phyloP scores from a whole-genome alignment of 2,329 filamentous ascomycete species.

The Fusarium mexicanum region DNA sequence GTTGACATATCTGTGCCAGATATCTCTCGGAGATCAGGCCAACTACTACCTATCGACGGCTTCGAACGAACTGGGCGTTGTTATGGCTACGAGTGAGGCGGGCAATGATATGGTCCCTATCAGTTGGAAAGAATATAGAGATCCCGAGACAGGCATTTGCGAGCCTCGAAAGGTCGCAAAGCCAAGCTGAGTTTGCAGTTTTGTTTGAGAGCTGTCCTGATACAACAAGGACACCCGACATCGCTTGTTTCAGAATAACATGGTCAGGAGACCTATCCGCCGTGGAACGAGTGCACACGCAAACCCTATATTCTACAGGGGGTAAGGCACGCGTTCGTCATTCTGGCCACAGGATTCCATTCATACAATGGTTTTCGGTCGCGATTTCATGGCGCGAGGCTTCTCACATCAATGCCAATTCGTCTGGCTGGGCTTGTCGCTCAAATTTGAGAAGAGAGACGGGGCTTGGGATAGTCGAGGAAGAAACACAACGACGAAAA shows the following conservation, averaged over 20 bases:
- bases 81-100: conserved; percentile 88
- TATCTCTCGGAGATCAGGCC: conserved; percentile 90
- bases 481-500: conserved; percentile 5
- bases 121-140: conserved; percentile 94
- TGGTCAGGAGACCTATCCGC: neutral
- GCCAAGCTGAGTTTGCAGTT: conserved; percentile 70
- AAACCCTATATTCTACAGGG: neutral
- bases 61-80: conserved; percentile 89
- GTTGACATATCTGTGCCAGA: conserved; percentile 56
- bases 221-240: conserved; percentile 19
- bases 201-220: conserved; percentile 25
- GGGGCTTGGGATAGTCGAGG: conserved; percentile 3
- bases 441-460: conserved; percentile 6
- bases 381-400: conserved; percentile 17
- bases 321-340: neutral
- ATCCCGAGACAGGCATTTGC: conserved; percentile 78
- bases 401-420: conserved; percentile 8
- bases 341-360: conserved; percentile 13
- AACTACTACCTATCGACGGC: conserved; percentile 97
- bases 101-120: conserved; percentile 93
- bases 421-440: neutral
- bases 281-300: neutral
- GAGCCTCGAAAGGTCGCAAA: conserved; percentile 94
- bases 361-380: neutral
- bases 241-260: conserved; percentile 28